Evolutionary conservation across 768 basidiomycete genomes (phyloP).

Genomic region (Tremella fuciformis): DNA sequence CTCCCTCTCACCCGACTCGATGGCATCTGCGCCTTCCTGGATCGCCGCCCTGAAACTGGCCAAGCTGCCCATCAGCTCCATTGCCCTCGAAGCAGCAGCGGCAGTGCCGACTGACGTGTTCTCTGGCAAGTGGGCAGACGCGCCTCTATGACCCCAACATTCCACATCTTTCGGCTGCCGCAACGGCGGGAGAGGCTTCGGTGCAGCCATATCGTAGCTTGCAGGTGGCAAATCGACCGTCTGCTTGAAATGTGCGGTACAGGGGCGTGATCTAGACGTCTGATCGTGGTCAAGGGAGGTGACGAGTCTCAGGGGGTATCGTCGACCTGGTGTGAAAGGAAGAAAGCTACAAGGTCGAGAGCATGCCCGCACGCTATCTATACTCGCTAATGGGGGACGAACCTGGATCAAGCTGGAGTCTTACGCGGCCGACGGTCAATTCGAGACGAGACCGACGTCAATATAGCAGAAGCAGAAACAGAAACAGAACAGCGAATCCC

Average conservation of each 20-base stretch:
- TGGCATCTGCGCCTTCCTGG: conserved; percentile 47
- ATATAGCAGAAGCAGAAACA: no score
- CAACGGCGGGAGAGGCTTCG: conserved; percentile 2
- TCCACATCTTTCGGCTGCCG: conserved; percentile 39
- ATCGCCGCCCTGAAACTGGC: conserved; percentile 50
- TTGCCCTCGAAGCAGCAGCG: not conserved
- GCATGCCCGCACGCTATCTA: no score
- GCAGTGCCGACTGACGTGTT: conserved; percentile 41
- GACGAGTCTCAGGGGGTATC: not conserved
- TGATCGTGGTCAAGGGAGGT: not conserved
- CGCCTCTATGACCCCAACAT: conserved; percentile 51
- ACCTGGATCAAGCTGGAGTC: no score
- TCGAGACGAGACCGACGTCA: no score
- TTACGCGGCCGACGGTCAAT: no score
- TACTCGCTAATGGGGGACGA: no score
- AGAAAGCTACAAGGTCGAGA: not conserved
- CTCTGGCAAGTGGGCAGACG: conserved; percentile 49
- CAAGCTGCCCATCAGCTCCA: conserved; percentile 14
- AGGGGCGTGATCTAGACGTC: no score
- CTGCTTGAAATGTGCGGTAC: no score
- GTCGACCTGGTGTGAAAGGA: not conserved
- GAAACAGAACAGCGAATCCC: no score
- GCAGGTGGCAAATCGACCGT: no score
- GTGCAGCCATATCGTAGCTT: no score
- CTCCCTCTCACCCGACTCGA: conserved; percentile 50